Conservation (phyloP, 164 flowering plant species). For the Nymphaea colorata region DNA sequence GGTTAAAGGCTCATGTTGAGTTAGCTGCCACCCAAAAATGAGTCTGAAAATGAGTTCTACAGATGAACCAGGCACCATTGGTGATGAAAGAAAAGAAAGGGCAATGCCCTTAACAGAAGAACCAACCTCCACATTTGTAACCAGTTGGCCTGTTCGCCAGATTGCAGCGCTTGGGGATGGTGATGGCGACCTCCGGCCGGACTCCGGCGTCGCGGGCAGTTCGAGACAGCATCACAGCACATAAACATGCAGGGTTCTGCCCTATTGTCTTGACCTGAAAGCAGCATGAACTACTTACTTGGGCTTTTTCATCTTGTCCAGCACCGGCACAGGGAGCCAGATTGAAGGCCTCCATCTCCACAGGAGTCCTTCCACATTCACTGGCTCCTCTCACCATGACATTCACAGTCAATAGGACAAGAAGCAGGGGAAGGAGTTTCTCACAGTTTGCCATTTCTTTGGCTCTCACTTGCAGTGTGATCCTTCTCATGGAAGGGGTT, state of each 20-base stretch:
- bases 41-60: too few species aligned
- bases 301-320: slow-evolving; percentile 25
- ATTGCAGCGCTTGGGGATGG: slow-evolving; percentile 74
- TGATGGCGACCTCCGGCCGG: slow-evolving; percentile 49
- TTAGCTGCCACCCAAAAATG: too few species aligned
- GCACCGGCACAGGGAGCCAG: slow-evolving; percentile 44
- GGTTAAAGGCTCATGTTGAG: too few species aligned
- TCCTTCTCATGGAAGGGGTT: too few species aligned
- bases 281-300: slow-evolving; percentile 34
- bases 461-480: not conserved
- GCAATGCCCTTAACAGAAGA: not conserved
- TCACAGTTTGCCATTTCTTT: slow-evolving; percentile 18
- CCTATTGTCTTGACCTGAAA: slow-evolving; percentile 31
- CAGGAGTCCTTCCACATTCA: slow-evolving; percentile 34
- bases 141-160: slow-evolving; percentile 54
- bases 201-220: slow-evolving; percentile 38
- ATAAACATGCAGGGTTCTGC: slow-evolving; percentile 54
- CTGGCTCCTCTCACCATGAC: slow-evolving; percentile 25
- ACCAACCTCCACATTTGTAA: slow-evolving; percentile 61
- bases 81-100: not conserved
- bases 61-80: too few species aligned
- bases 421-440: slow-evolving; percentile 18
- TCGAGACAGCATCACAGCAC: slow-evolving; percentile 64
- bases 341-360: slow-evolving; percentile 36
- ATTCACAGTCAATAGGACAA: not conserved